Evolutionary conservation across 345 rosid species (phyloP).

Genomic region (Citrus glauca): DNA sequence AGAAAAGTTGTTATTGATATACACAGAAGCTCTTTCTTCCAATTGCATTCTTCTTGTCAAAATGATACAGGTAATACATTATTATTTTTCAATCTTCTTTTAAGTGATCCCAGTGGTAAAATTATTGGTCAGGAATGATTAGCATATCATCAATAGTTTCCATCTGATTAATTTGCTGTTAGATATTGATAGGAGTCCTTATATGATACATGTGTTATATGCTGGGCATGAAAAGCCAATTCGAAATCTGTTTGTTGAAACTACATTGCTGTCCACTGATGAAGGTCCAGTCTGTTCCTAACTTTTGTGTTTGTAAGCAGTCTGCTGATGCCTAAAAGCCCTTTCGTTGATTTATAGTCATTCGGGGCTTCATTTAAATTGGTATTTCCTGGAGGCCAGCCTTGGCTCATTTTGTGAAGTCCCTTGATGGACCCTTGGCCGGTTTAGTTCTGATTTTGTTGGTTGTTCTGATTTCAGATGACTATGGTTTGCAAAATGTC

Average conservation of each 20-base stretch:
- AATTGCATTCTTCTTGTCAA: conserved; percentile 56
- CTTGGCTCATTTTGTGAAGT: background rate
- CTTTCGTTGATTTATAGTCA: background rate
- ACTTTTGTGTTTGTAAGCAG: background rate
- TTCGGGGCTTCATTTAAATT: background rate
- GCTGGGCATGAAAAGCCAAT: conserved; percentile 10
- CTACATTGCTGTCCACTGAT: background rate
- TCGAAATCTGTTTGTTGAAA: conserved; percentile 7
- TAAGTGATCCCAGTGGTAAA: background rate
- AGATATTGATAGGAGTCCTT: conserved; percentile 5
- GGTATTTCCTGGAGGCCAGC: background rate
- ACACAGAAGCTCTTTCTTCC: conserved; percentile 73
- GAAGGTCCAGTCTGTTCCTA: background rate
- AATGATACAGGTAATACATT: conserved; percentile 61
- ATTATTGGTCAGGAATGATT: background rate
- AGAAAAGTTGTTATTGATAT: conserved; percentile 57
- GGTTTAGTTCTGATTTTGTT: background rate
- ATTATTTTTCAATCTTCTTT: background rate
- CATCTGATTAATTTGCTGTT: background rate
- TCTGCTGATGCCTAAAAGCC: background rate
- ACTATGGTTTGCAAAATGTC: background rate
- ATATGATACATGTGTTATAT: conserved; percentile 10
- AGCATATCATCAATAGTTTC: background rate
- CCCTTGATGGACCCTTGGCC: background rate
- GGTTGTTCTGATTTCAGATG: background rate